A percentile compares a stretch with the other conserved stretches of the same genome.
Conservation (phyloP, 352 stramenopile genomes). For the Blastocystis sp. region DNA sequence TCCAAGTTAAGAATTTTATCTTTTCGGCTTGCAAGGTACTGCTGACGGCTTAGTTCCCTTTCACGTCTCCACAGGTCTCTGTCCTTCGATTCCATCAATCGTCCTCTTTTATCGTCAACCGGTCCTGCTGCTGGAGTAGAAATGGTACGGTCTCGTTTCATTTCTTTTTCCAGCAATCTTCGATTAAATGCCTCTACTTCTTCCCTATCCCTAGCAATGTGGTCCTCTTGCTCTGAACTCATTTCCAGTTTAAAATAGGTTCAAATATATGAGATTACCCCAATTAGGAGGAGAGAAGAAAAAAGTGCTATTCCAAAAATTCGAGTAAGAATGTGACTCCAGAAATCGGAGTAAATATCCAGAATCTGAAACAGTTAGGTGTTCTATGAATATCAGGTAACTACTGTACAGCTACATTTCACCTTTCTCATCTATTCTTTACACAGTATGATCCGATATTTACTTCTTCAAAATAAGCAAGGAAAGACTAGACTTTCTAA, state of each 20-base stretch:
- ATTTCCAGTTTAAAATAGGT: background rate
- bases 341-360: background rate
- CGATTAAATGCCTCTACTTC: constrained; percentile 78
- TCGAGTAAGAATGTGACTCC: background rate
- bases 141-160: constrained; percentile 68
- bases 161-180: constrained; percentile 73
- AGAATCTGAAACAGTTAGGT: background rate
- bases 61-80: background rate
- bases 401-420: background rate
- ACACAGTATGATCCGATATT: constrained; percentile 82
- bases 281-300: background rate
- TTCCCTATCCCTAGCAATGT: constrained; percentile 62
- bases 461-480: constrained; percentile 95
- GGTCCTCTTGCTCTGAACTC: constrained; percentile 62
- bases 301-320: background rate
- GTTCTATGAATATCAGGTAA: background rate
- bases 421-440: background rate
- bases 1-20: constrained; percentile 91
- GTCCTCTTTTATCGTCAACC: constrained; percentile 66
- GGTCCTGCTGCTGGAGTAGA: background rate
- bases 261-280: background rate
- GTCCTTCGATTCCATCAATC: constrained; percentile 72
- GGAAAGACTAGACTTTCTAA: constrained; percentile 98
- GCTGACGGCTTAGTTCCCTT: constrained; percentile 77
- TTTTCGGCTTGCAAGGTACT: constrained; percentile 93